Base-by-base conservation (phyloP, 225 moss, liverwort and hornwort species). In the Antitrichia curtipendula region DNA sequence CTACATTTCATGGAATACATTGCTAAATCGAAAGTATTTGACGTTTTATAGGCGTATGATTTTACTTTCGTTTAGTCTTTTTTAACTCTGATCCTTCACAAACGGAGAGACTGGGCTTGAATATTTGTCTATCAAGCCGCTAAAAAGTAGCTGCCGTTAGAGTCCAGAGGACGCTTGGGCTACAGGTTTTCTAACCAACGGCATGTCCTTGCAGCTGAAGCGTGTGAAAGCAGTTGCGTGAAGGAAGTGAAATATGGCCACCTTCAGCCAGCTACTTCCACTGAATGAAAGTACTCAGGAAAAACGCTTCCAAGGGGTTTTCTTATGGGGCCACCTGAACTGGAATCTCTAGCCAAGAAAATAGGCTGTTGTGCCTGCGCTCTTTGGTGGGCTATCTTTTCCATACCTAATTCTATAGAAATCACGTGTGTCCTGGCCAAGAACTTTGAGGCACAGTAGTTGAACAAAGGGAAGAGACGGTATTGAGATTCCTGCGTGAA, bases 151-250 rank as follows among this genome's bases (percentile, higher is more conserved):
- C 45, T 84, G 34, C 57, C 29, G 36, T 20, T 78, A 52, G 50
- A 34, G 54, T 89, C 60, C 63, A 82, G 31, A 69, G 47, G 75
- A 86, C 86, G 25, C 80, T 86, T 83, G 70, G 69, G 75, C 49
- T 45, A 69, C 83, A 73, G 82, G 73, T 82, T 80, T 83, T 86
- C 49, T 80, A 73, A 84, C 79, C 38, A 80, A 88, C n/a, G 66
- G 82, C 78, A 59, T 65, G 73, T 78, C n/a, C 56, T 88, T 90
- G 80, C 91, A 92, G 86, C 88, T 88, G 88, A 92, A 92, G 62
- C 86, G 50, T 63, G 86, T 90, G 88, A 91, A 86, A 86, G 68
- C 60, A 83, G 90, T 86, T 88, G 82, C n/a, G 82, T 83, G 80
- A 90, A 89, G 43, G 76, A 59, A 82, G 87, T 85, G 73, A 85